Evolutionary conservation across 2,329 filamentous ascomycete species (phyloP).

Genomic region (Ophiostoma sp.): DNA sequence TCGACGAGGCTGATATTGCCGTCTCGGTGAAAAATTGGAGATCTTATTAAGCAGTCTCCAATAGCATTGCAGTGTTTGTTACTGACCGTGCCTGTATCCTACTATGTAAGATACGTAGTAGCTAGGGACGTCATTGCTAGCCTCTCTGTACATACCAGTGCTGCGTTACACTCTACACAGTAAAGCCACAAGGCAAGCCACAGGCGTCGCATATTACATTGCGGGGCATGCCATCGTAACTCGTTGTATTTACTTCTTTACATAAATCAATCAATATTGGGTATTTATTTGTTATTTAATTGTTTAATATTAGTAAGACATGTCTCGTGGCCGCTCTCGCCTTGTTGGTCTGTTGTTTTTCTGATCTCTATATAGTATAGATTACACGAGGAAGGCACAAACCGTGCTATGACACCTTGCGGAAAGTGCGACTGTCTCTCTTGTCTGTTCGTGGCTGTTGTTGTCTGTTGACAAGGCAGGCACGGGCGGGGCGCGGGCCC

Average conservation of each 20-base stretch:
- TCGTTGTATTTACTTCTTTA: background rate
- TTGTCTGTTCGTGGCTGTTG: background rate
- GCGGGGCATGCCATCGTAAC: slow-evolving; percentile 2
- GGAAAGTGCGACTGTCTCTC: slow-evolving; percentile 7
- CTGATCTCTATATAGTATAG: no score
- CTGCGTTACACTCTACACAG: background rate
- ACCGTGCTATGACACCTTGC: background rate
- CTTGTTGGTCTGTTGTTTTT: background rate
- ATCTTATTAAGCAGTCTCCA: background rate
- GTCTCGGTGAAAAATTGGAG: background rate
- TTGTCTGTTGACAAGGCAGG: slow-evolving; percentile 14
- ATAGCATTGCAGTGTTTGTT: background rate
- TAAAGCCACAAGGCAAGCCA: slow-evolving; percentile 20
- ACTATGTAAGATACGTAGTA: background rate
- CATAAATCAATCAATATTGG: background rate
- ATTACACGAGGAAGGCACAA: background rate
- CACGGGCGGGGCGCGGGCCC: slow-evolving; percentile 18
- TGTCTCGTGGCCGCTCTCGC: background rate
- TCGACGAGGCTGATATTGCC: background rate
- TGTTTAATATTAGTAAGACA: background rate
- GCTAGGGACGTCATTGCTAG: background rate
- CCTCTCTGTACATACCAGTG: background rate
- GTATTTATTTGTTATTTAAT: background rate
- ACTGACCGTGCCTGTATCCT: background rate
- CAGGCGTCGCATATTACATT: slow-evolving; percentile 9